These are phyloP conservation scores for Trichoderma sp. DNA, from an alignment of 2,329 filamentous ascomycete species.

Conservation along the genomic window DNA sequence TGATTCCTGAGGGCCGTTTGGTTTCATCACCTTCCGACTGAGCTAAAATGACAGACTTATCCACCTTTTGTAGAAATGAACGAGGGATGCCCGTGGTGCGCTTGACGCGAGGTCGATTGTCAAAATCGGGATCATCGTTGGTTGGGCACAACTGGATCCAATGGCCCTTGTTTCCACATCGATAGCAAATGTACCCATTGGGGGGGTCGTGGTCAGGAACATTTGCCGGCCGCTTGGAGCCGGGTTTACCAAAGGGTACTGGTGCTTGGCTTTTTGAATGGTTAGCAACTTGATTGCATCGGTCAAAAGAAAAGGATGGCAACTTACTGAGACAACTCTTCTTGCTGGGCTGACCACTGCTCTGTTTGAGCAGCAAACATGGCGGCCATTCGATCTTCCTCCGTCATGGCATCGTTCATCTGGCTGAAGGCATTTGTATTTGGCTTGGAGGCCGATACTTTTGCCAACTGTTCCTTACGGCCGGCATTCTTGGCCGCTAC, in stretches of 20 bases:
- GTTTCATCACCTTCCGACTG: slow-evolving; percentile 77
- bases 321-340: slow-evolving; percentile 80
- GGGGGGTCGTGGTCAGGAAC: slow-evolving; percentile 92
- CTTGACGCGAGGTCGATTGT: slow-evolving; percentile 90
- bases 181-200: slow-evolving; percentile 91
- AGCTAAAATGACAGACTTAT: slow-evolving; percentile 76
- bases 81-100: slow-evolving; percentile 94
- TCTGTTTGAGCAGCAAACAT: slow-evolving; percentile 88
- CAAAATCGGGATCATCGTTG: slow-evolving; percentile 96
- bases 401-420: slow-evolving; percentile 78
- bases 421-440: slow-evolving; percentile 58
- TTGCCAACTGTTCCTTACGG: slow-evolving; percentile 61
- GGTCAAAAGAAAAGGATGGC: background rate
- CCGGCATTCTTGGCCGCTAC: slow-evolving; percentile 79
- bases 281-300: slow-evolving; percentile 32
- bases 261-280: slow-evolving; percentile 54
- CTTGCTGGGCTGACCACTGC: slow-evolving; percentile 90
- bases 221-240: slow-evolving; percentile 65
- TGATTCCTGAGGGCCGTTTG: slow-evolving; percentile 83
- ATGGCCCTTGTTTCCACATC: slow-evolving; percentile 96
- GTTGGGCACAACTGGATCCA: slow-evolving; percentile 98
- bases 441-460: slow-evolving; percentile 55
- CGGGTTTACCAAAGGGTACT: slow-evolving; percentile 51
- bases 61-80: slow-evolving; percentile 92
- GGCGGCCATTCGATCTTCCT: slow-evolving; percentile 89